Conservation (phyloP, 1,284 basidiomycete species). For the Heterobasidion occidentale region DNA sequence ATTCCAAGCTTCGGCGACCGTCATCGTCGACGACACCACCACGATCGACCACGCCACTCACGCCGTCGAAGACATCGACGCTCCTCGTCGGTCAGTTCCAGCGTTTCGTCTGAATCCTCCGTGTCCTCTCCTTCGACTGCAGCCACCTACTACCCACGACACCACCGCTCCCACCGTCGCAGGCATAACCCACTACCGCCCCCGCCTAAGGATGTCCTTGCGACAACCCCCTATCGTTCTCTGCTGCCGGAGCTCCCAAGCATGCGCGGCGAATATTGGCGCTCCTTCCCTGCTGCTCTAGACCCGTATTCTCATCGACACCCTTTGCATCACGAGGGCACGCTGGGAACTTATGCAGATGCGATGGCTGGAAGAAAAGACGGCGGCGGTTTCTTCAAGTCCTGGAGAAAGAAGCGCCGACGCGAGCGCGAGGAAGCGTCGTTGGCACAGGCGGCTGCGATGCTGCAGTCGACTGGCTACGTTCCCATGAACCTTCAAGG, state of each 20-base stretch:
- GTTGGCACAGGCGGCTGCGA: neutral
- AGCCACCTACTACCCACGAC: conserved; percentile 5
- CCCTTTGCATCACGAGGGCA: neutral
- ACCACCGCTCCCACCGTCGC: conserved; percentile 3
- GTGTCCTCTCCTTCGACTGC: conserved; percentile 2
- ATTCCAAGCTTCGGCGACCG: neutral
- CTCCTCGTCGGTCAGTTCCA: neutral
- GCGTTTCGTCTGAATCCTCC: neutral
- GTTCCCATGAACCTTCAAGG: neutral
- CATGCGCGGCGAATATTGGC: conserved; percentile 20
- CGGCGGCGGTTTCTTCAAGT: neutral
- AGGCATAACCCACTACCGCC: conserved; percentile 38
- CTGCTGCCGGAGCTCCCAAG: conserved; percentile 37
- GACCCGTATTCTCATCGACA: neutral
- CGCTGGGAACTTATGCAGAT: neutral
- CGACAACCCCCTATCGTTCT: conserved; percentile 38
- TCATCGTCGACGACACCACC: neutral
- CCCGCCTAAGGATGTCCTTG: conserved; percentile 42
- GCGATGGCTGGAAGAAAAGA: neutral
- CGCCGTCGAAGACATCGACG: neutral
- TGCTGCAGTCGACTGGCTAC: neutral
- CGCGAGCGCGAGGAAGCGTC: neutral
- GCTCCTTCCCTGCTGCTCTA: conserved; percentile 20
- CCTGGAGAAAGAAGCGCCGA: neutral
- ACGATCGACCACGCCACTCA: neutral